Conservation (phyloP, 139 green algal species). For the Ulvella scutata region DNA sequence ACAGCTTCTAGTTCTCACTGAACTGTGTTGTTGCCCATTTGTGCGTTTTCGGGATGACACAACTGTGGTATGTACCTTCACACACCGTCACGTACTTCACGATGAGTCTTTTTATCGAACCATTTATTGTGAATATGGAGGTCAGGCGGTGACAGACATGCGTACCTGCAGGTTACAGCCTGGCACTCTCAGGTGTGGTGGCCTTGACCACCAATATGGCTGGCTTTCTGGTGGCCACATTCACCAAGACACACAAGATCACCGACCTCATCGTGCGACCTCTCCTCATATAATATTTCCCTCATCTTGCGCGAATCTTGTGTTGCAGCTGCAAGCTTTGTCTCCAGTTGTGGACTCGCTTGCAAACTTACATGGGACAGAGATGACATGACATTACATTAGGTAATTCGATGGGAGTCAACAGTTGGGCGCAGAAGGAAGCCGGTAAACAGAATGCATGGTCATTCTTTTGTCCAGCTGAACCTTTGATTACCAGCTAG, state of each 20-base stretch:
- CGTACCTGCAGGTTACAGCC: neutral
- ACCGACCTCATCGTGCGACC: slow-evolving; percentile 17
- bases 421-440: no score
- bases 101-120: no score
- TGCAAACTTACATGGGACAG: no score
- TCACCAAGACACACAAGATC: slow-evolving; percentile 17
- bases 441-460: no score
- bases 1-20: neutral
- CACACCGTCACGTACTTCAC: no score
- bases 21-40: neutral
- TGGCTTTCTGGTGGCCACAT: slow-evolving; percentile 12
- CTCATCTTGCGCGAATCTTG: neutral
- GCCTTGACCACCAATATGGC: slow-evolving; percentile 10
- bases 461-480: no score
- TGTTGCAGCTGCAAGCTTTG: neutral
- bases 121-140: neutral
- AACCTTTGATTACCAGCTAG: no score
- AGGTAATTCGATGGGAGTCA: no score
- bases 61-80: no score
- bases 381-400: no score
- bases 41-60: neutral
- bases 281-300: neutral
- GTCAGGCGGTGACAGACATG: neutral
- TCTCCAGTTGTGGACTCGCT: no score
- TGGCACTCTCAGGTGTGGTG: slow-evolving; percentile 5